Percentiles rank a stretch among this genome's conserved stretches.
phyloP scores from a whole-genome alignment of 768 basidiomycete genomes.

The Cubamyces lactineus region DNA sequence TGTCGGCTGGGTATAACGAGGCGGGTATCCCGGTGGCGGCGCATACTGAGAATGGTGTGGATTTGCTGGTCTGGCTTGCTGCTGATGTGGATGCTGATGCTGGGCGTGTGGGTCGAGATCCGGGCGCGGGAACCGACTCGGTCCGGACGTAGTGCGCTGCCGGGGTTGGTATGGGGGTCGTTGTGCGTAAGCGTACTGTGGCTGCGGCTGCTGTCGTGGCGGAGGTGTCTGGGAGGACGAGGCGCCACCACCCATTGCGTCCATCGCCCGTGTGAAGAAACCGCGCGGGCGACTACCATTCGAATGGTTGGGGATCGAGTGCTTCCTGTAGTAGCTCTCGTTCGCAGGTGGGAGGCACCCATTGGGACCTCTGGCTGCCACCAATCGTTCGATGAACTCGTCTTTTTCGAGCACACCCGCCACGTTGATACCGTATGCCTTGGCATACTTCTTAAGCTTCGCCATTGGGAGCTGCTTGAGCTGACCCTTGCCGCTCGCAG shows the following conservation, averaged over 20 bases:
- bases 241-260: conserved; percentile 32
- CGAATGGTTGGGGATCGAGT: conserved; percentile 58
- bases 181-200: conserved; percentile 9
- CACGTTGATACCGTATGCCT: conserved; percentile 67
- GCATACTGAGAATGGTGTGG: background rate
- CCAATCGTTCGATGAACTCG: conserved; percentile 69
- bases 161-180: conserved; percentile 31
- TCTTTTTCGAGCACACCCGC: conserved; percentile 75
- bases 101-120: conserved; percentile 56
- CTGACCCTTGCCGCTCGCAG: conserved; percentile 61
- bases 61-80: conserved; percentile 7
- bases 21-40: conserved; percentile 10
- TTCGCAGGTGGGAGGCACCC: conserved; percentile 64
- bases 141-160: conserved; percentile 34
- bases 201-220: conserved; percentile 19
- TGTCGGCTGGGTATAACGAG: conserved; percentile 17
- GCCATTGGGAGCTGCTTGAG: conserved; percentile 59
- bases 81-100: conserved; percentile 14
- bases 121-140: conserved; percentile 54
- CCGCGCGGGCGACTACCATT: conserved; percentile 37
- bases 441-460: conserved; percentile 70
- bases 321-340: conserved; percentile 65
- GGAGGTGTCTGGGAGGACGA: conserved; percentile 32
- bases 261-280: conserved; percentile 50
- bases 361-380: conserved; percentile 48